Evolutionary conservation across 2,329 filamentous ascomycete species (phyloP), one percentile per base, ranked within the genome.

Genomic region (Venturia asperata): DNA sequence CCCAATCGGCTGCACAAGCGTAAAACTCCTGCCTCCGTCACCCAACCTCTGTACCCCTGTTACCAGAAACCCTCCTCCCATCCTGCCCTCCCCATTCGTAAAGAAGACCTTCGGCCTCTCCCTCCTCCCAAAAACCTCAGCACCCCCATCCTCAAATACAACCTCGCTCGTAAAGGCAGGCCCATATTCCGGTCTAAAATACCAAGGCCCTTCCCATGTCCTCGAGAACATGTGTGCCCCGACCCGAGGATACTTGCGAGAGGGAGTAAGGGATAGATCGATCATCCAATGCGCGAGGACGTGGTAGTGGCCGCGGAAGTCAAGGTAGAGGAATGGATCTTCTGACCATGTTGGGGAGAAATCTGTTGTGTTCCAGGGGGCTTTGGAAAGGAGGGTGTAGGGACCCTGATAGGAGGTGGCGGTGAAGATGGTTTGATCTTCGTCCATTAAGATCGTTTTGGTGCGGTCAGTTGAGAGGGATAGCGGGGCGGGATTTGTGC

Each of bases 251-350:
- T 52, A 52, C n/a, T 52, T 52, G 11, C n/a, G 21, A 21, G 47
- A 21, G 7, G 47, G 47, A 27, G 21, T 9, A 24, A 52, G 47
- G 11, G 47, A 52, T 2, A 52, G 47, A 52, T 52, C 47, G 21
- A 52, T 52, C 47, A 52, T 52, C 47, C 47, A 52, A 27, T 52
- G 47, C 21, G 47, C 47, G 5, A 52, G 47, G 21, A 52, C 47
- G 13, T 52, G 47, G 10, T 27, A 52, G 13, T 52, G 11, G 6
- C 21, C 21, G 47, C 47, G 47, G 21, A 15, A 17, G 15, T 52
- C 47, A 10, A 9, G 21, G 47, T 52, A 52, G 24, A 52, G 47
- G 47, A 52, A 52, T 1, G 47, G 47, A 27, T 52, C 47, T 52
- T 52, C 47, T 1, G 21, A 3, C 47, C 47, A 52, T 52, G 47